Evolutionary conservation across 768 basidiomycete species (phyloP), one percentile per base, ranked within the genome.

Genomic region (Naganishia kalamii): DNA sequence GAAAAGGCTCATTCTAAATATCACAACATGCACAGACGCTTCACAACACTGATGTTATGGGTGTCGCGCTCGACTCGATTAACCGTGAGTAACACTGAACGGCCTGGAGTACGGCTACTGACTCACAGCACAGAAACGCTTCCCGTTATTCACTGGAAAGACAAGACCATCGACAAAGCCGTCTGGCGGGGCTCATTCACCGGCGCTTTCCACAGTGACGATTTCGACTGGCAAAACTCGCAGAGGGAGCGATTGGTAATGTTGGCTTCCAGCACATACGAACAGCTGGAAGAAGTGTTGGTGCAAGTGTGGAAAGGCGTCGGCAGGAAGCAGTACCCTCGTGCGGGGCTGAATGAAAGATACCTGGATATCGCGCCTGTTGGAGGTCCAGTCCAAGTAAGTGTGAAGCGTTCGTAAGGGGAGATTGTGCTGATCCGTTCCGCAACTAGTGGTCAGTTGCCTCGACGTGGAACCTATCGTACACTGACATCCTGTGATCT

Each of bases 131-230:
- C n/a, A n/a, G n/a, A n/a, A n/a, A n/a, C n/a, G n/a, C n/a, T n/a
- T n/a, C n/a, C n/a, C n/a, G n/a, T n/a, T n/a, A n/a, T 40, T 40
- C 37, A 25, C 10, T 50, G 49, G 49, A 29, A 25, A 50, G 49
- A 50, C 49, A 50, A 50, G 19, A 50, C 49, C 4, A 65, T 76
- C 32, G 50, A 62, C 37, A 74, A 76, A 59, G 68, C 65, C 0
- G 72, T 76, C 65, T 76, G 75, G 75, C 68, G 75, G 25, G 75
- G 75, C 5, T 68, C 75, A 12, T 68, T 73, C 15, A 76, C 75
- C 2, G 75, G 75, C 35, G 62, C 71, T 3, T 70, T 63, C 19
- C 75, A 76, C 66, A 69, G 64, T 50, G 65, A 66, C 21, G 61
- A 67, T 12, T 70, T 67, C 1, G 67, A 68, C 3, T 76, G 75